A percentile compares a stretch with the other conserved stretches of the same genome.
These are phyloP conservation scores for Monilinia laxa DNA, from an alignment of 2,329 filamentous ascomycete species.

Conservation along the genomic window DNA sequence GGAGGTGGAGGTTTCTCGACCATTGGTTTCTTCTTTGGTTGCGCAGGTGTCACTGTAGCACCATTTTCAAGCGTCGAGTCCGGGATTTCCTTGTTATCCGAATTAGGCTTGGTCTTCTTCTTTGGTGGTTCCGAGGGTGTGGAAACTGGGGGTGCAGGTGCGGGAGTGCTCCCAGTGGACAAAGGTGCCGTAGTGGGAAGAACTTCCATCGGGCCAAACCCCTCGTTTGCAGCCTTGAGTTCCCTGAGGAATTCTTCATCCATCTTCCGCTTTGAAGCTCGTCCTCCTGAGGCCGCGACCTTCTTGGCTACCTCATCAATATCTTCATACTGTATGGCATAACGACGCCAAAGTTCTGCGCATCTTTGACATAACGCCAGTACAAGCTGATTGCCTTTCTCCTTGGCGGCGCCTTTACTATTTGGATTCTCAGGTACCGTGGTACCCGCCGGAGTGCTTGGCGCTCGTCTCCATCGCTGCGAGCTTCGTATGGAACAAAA, in stretches of 20 bases:
- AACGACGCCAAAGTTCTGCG: slow-evolving; percentile 90
- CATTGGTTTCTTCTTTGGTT: slow-evolving; percentile 48
- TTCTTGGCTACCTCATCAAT: slow-evolving; percentile 89
- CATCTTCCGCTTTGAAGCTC: slow-evolving; percentile 82
- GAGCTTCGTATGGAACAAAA: slow-evolving; percentile 82
- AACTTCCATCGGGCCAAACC: slow-evolving; percentile 48
- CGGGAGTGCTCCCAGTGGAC: slow-evolving; percentile 34
- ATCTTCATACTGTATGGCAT: slow-evolving; percentile 94
- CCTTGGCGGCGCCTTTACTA: slow-evolving; percentile 63
- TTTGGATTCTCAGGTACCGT: slow-evolving; percentile 64
- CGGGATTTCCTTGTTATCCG: slow-evolving; percentile 49
- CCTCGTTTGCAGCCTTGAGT: slow-evolving; percentile 63
- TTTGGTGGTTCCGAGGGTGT: slow-evolving; percentile 54
- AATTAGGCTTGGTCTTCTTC: slow-evolving; percentile 60
- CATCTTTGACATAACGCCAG: slow-evolving; percentile 87
- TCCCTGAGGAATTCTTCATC: slow-evolving; percentile 89
- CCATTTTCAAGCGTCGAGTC: slow-evolving; percentile 49
- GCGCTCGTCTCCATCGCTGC: slow-evolving; percentile 88
- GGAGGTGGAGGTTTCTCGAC: slow-evolving; percentile 58
- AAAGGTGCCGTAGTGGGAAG: slow-evolving; percentile 32
- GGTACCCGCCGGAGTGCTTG: slow-evolving; percentile 69
- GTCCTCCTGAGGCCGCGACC: slow-evolving; percentile 73
- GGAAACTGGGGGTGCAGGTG: slow-evolving; percentile 32
- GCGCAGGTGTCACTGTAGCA: slow-evolving; percentile 38
- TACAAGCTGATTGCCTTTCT: slow-evolving; percentile 72